Percentiles rank a stretch among this genome's conserved stretches.
Evolutionary conservation across 2,329 filamentous ascomycete species (phyloP).

Genomic region (Fusarium chlamydosporum): DNA sequence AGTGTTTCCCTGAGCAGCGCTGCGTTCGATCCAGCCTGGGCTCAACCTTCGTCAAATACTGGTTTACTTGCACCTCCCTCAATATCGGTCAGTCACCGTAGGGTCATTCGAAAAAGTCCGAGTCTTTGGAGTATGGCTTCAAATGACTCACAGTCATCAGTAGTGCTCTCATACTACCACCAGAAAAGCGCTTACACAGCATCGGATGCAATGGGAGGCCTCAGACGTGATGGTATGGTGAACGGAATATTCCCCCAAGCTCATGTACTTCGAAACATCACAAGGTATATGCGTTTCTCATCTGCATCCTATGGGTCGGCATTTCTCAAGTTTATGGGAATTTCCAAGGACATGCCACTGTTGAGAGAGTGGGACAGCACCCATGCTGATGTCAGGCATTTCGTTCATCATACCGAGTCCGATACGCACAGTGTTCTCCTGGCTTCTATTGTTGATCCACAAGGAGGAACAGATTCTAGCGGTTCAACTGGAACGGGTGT

Average conservation of each 20-base stretch:
- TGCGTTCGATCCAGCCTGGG: constrained; percentile 43
- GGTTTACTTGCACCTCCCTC: constrained; percentile 36
- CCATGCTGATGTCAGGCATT: constrained; percentile 73
- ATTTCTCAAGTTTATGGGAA: constrained; percentile 74
- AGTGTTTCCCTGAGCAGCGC: constrained; percentile 50
- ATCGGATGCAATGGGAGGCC: constrained; percentile 63
- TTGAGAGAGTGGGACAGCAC: constrained; percentile 62
- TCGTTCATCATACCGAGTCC: constrained; percentile 73
- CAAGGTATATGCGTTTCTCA: constrained; percentile 75
- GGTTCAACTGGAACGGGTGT: constrained; percentile 76
- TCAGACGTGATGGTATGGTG: constrained; percentile 67
- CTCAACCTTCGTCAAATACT: constrained; percentile 36
- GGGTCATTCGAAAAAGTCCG: constrained; percentile 56
- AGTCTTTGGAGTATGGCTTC: constrained; percentile 74
- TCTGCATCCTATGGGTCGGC: constrained; percentile 76
- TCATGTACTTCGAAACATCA: constrained; percentile 73
- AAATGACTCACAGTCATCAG: constrained; percentile 68
- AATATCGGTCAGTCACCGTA: constrained; percentile 47
- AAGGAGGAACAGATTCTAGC: constrained; percentile 75
- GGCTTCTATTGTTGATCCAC: constrained; percentile 78
- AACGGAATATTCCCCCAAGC: constrained; percentile 71
- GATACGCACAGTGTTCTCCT: constrained; percentile 72
- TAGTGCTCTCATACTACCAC: constrained; percentile 65
- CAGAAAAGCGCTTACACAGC: constrained; percentile 64
- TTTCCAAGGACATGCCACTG: constrained; percentile 65